Evolutionary conservation across 352 stramenopile species (phyloP).

Genomic region (Globisporangium lucens): DNA sequence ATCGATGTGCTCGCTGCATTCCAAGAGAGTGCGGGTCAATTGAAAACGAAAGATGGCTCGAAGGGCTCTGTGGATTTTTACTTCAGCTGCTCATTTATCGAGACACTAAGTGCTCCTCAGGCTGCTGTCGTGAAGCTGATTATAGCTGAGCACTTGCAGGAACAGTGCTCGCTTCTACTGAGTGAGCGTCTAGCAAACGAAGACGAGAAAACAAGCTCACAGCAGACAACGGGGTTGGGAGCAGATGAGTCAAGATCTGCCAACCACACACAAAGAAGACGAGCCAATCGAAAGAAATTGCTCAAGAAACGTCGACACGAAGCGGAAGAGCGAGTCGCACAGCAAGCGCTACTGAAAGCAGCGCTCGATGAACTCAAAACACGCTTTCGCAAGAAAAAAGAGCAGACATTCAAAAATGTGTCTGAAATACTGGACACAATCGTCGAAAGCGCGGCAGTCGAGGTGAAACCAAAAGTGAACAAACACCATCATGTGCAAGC

Average conservation of each 20-base stretch:
- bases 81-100: conserved; percentile 45
- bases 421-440: conserved; percentile 34
- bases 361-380: conserved; percentile 43
- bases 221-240: not conserved
- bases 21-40: not conserved
- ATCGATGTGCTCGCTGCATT: conserved; percentile 10
- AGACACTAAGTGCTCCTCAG: conserved; percentile 42
- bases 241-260: conserved; percentile 10
- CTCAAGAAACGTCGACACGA: conserved; percentile 60
- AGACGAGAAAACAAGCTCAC: conserved; percentile 22
- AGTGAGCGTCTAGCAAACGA: conserved; percentile 48
- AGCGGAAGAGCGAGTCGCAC: conserved; percentile 25
- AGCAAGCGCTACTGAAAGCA: conserved; percentile 36
- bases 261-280: conserved; percentile 53
- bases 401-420: conserved; percentile 23
- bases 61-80: conserved; percentile 26
- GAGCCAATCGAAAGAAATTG: conserved; percentile 64
- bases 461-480: conserved; percentile 10
- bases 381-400: conserved; percentile 27
- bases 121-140: conserved; percentile 55
- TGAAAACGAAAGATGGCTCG: not conserved
- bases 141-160: conserved; percentile 72
- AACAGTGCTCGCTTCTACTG: conserved; percentile 64
- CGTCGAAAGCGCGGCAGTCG: conserved; percentile 34
- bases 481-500: not conserved